Conservation (phyloP, 495 filamentous ascomycete genomes). For the Gamarada debralockiae region DNA sequence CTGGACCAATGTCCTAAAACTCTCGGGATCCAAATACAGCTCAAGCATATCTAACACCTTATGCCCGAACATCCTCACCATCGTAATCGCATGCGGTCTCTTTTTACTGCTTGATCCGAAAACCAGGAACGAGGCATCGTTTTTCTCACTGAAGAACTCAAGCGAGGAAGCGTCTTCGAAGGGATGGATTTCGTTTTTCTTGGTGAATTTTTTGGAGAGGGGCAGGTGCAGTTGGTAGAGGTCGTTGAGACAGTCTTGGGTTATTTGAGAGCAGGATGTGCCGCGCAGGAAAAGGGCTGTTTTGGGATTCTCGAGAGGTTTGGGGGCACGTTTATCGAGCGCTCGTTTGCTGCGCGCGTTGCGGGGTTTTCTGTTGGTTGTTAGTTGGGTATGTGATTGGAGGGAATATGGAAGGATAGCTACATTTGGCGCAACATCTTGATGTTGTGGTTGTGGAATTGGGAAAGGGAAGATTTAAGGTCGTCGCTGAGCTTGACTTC, state of each 20-base stretch:
- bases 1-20: slow-evolving; percentile 60
- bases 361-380: slow-evolving; percentile 67
- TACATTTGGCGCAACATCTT: slow-evolving; percentile 51
- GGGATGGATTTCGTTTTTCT: slow-evolving; percentile 91
- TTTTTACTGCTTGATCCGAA: slow-evolving; percentile 88
- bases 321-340: slow-evolving; percentile 87
- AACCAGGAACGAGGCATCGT: slow-evolving; percentile 78
- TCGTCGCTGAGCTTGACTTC: neutral
- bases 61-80: slow-evolving; percentile 77
- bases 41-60: slow-evolving; percentile 93
- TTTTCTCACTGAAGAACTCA: slow-evolving; percentile 93
- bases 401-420: slow-evolving; percentile 10
- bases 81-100: slow-evolving; percentile 80
- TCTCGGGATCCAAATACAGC: slow-evolving; percentile 67
- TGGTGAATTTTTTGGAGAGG: slow-evolving; percentile 79
- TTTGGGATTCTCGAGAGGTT: slow-evolving; percentile 82
- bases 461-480: no score
- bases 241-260: slow-evolving; percentile 77
- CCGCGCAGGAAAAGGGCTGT: slow-evolving; percentile 81
- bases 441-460: slow-evolving; percentile 16
- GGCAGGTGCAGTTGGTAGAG: slow-evolving; percentile 78
- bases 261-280: slow-evolving; percentile 70
- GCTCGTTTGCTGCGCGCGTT: slow-evolving; percentile 92
- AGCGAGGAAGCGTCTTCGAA: slow-evolving; percentile 86
- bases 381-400: neutral